A percentile compares a stretch with the other conserved stretches of the same genome.
Conservation (phyloP, 73 alveolate species). For the Symbiodinium pilosum region DNA sequence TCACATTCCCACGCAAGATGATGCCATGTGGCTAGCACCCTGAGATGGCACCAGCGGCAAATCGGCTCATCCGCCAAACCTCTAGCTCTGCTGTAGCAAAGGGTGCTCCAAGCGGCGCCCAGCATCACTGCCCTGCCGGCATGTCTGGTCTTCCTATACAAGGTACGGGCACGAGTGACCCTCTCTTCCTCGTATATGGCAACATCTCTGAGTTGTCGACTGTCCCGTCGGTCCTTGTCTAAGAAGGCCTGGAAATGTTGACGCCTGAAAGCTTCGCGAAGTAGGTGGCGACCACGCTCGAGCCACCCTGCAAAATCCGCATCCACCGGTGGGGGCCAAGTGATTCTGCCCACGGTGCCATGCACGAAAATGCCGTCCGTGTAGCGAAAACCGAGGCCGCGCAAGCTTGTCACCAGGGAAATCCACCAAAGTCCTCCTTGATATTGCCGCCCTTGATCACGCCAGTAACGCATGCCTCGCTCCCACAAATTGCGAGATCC, state of each 20-base stretch:
- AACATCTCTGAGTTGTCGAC: neutral
- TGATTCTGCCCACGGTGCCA: neutral
- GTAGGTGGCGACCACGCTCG: neutral
- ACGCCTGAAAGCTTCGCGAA: neutral
- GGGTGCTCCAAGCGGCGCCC: neutral
- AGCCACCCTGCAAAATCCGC: neutral
- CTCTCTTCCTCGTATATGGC: neutral
- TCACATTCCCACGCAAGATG: neutral
- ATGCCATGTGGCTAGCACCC: neutral
- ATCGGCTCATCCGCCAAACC: neutral
- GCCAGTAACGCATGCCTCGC: too few species aligned
- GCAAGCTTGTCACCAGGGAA: neutral
- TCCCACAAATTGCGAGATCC: neutral
- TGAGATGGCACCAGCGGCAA: neutral
- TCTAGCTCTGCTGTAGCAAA: neutral
- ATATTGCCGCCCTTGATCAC: neutral
- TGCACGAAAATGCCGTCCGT: neutral
- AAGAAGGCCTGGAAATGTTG: neutral
- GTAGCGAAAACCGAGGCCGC: neutral
- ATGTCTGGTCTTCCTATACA: neutral
- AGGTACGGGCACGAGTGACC: neutral
- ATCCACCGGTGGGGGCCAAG: neutral
- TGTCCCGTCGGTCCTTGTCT: neutral
- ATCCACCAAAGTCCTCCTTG: neutral
- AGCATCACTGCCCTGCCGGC: neutral